These are phyloP conservation scores for Catunica adiposa DNA, from an alignment of 2,329 filamentous ascomycete species.

Conservation along the genomic window DNA sequence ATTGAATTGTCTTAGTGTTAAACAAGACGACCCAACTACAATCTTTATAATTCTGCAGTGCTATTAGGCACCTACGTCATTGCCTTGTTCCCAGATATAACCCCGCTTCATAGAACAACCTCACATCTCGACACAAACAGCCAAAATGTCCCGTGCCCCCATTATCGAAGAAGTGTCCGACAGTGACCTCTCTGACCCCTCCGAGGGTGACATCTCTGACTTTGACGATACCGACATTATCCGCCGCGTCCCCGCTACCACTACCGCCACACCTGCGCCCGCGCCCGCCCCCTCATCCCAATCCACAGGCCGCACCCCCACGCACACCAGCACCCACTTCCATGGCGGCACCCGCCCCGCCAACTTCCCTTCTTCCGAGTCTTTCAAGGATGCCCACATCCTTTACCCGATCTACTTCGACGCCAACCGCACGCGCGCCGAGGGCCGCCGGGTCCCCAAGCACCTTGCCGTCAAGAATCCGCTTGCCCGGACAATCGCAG, in stretches of 20 bases:
- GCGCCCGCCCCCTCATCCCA: constrained; percentile 18
- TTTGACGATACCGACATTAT: constrained; percentile 42
- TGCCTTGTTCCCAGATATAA: not conserved
- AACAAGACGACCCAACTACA: no score
- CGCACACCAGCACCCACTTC: not conserved
- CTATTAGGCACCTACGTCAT: no score
- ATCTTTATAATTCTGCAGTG: no score
- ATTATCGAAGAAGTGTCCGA: constrained; percentile 70
- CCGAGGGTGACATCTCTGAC: constrained; percentile 65
- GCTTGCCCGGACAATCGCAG: constrained; percentile 73
- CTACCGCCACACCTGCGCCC: constrained; percentile 18
- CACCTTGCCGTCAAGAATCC: constrained; percentile 67
- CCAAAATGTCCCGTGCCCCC: constrained; percentile 60
- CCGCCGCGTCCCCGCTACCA: constrained; percentile 22
- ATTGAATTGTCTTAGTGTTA: no score
- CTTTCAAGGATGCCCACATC: constrained; percentile 66
- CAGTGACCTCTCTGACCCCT: constrained; percentile 63
- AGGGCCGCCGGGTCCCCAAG: constrained; percentile 63
- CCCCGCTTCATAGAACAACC: not conserved
- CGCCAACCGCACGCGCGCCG: constrained; percentile 50
- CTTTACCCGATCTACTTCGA: constrained; percentile 97
- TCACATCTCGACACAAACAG: constrained; percentile 3
- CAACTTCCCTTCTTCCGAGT: constrained; percentile 28
- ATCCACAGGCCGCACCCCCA: not conserved
- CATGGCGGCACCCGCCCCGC: constrained; percentile 19